Percentiles rank a stretch among this genome's conserved stretches.
Conservation (phyloP, 2,329 filamentous ascomycete species). For the Sarocladium kiliense region DNA sequence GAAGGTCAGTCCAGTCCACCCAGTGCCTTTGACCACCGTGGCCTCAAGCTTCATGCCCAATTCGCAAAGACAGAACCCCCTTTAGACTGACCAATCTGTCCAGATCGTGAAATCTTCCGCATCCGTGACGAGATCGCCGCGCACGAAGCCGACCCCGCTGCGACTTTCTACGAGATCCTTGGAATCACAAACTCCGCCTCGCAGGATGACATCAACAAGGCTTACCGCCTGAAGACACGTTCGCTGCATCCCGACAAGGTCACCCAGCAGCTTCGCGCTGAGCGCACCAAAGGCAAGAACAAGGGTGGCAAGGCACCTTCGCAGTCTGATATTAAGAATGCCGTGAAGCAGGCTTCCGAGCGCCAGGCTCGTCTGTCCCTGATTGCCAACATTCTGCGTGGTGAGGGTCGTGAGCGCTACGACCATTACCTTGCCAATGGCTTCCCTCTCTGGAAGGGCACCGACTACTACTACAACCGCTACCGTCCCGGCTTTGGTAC, state of each 20-base stretch:
- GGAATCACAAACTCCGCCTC: conserved; percentile 68
- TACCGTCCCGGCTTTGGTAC: conserved; percentile 87
- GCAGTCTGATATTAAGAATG: conserved; percentile 68
- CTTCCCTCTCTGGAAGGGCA: conserved; percentile 95
- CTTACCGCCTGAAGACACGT: conserved; percentile 83
- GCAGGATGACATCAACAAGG: conserved; percentile 87
- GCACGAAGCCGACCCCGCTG: conserved; percentile 69
- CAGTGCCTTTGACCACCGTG: neutral
- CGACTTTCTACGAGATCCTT: conserved; percentile 94
- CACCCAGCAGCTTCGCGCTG: conserved; percentile 72
- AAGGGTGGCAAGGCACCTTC: conserved; percentile 67
- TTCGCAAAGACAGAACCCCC: neutral
- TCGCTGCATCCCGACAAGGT: conserved; percentile 93
- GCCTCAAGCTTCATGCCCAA: neutral
- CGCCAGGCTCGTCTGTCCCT: conserved; percentile 80
- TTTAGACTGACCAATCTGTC: neutral
- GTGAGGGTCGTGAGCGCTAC: conserved; percentile 77
- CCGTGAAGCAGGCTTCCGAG: conserved; percentile 75
- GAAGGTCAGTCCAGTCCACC: conserved; percentile 66
- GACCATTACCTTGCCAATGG: conserved; percentile 91
- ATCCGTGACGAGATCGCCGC: conserved; percentile 80
- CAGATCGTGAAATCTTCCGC: conserved; percentile 97
- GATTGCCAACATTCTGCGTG: conserved; percentile 80
- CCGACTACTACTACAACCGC: conserved; percentile 95
- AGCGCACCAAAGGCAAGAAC: conserved; percentile 52